A percentile compares a stretch with the other conserved stretches of the same genome.
These are phyloP conservation scores for Senecio squalidus DNA, from an alignment of 140 eudicot species.

Conservation along the genomic window DNA sequence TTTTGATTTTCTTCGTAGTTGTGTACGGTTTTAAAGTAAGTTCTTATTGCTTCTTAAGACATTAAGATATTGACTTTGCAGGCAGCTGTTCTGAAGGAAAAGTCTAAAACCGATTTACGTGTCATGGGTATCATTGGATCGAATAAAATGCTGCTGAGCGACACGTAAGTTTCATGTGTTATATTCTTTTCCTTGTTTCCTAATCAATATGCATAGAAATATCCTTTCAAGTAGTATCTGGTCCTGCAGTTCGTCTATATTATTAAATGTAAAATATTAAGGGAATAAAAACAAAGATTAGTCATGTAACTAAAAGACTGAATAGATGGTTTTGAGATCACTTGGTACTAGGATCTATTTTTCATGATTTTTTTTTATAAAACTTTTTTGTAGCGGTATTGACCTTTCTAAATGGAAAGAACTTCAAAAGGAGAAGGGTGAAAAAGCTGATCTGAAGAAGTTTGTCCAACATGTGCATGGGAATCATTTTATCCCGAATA, in stretches of 20 bases:
- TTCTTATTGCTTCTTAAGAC: slow-evolving; percentile 6
- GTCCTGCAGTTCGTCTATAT: not conserved
- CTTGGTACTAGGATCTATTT: not conserved
- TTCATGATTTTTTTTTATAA: slow-evolving; percentile 9
- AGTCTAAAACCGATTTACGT: slow-evolving; percentile 87
- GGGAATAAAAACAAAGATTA: not conserved
- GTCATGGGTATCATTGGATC: slow-evolving; percentile 95
- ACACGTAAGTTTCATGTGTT: slow-evolving; percentile 50
- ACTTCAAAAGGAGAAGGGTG: slow-evolving; percentile 60
- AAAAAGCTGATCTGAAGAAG: slow-evolving; percentile 69
- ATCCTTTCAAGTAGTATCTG: not conserved
- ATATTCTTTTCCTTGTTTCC: not conserved
- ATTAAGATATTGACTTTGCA: slow-evolving; percentile 25
- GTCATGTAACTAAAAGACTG: not conserved
- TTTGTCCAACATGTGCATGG: slow-evolving; percentile 82
- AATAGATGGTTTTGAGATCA: no score
- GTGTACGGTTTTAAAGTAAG: not conserved
- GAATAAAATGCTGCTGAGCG: slow-evolving; percentile 75
- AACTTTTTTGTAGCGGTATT: slow-evolving; percentile 60
- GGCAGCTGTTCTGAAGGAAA: slow-evolving; percentile 90
- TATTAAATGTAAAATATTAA: not conserved
- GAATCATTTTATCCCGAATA: slow-evolving; percentile 85
- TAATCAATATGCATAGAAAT: slow-evolving; percentile 1
- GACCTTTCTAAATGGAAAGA: slow-evolving; percentile 93
- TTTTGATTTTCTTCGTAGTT: not conserved